Evolutionary conservation across 2,329 filamentous ascomycete genomes (phyloP).

Genomic region (Sclerotinia sclerotiorum): DNA sequence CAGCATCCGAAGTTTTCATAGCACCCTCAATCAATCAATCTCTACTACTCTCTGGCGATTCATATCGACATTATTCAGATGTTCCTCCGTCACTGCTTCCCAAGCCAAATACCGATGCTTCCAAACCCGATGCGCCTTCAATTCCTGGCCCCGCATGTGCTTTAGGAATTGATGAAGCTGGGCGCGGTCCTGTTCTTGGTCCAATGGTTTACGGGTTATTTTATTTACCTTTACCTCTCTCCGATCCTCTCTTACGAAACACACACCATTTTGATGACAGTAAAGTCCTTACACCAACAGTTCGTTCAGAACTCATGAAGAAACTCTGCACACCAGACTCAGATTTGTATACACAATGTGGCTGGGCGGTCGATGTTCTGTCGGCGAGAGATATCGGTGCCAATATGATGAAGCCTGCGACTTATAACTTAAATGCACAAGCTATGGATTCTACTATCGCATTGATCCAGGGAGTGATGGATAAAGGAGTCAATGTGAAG

Average conservation of each 20-base stretch:
- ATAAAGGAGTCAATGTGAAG: conserved; percentile 73
- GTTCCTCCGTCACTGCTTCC: conserved; percentile 61
- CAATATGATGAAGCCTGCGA: conserved; percentile 44
- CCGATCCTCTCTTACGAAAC: conserved; percentile 71
- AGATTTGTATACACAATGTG: conserved; percentile 63
- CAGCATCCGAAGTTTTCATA: conserved; percentile 51
- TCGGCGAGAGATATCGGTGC: conserved; percentile 58
- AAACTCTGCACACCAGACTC: conserved; percentile 67
- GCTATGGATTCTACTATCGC: conserved; percentile 88
- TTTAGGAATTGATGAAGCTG: conserved; percentile 90
- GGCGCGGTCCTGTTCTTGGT: conserved; percentile 88
- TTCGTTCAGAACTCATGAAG: conserved; percentile 69
- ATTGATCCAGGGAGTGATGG: conserved; percentile 75
- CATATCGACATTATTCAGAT: conserved; percentile 71
- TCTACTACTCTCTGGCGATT: conserved; percentile 61
- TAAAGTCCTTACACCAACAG: conserved; percentile 80
- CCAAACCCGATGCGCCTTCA: conserved; percentile 26
- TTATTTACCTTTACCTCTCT: conserved; percentile 70
- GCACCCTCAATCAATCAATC: conserved; percentile 66
- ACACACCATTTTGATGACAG: conserved; percentile 92
- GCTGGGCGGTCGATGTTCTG: conserved; percentile 80
- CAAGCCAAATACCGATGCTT: conserved; percentile 28
- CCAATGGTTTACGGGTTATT: conserved; percentile 72
- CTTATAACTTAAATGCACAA: conserved; percentile 94
- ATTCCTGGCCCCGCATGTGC: conserved; percentile 61